These are phyloP conservation scores for Pseudogymnoascus sp. DNA, from an alignment of 2,329 filamentous ascomycete species.

Conservation along the genomic window DNA sequence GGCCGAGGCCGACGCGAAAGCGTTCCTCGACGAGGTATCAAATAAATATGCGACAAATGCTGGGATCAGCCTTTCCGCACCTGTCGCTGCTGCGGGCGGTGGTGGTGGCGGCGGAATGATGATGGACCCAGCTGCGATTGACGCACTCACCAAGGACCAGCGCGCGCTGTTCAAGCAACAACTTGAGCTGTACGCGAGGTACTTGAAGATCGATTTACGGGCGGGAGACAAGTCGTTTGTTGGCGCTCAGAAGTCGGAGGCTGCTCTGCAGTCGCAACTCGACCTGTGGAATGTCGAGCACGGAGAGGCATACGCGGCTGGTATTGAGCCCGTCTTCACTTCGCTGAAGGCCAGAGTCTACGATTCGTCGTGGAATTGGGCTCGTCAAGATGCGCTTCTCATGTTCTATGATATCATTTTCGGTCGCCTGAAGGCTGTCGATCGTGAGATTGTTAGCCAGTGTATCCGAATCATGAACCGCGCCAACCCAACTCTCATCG, in stretches of 20 bases:
- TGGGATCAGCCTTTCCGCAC: slow-evolving; percentile 76
- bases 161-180: slow-evolving; percentile 96
- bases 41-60: slow-evolving; percentile 83
- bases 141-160: slow-evolving; percentile 96
- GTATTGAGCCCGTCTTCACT: slow-evolving; percentile 91
- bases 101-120: slow-evolving; percentile 82
- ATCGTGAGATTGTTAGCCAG: slow-evolving; percentile 96
- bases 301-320: slow-evolving; percentile 89
- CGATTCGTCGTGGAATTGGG: slow-evolving; percentile 99
- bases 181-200: slow-evolving; percentile 87
- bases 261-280: slow-evolving; percentile 83
- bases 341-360: slow-evolving; percentile 91
- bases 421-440: slow-evolving; percentile 82
- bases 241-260: slow-evolving; percentile 75
- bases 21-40: slow-evolving; percentile 78
- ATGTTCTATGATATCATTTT: slow-evolving; percentile 99
- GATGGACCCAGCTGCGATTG: slow-evolving; percentile 97
- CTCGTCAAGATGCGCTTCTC: slow-evolving; percentile 88
- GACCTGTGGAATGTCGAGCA: slow-evolving; percentile 95
- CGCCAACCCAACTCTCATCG: slow-evolving; percentile 87
- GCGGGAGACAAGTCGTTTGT: slow-evolving; percentile 94
- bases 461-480: slow-evolving; percentile 99
- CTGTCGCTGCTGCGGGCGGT: slow-evolving; percentile 66
- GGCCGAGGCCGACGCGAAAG: slow-evolving; percentile 85
- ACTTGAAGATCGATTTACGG: slow-evolving; percentile 93